These are phyloP conservation scores for Plasmopara muralis DNA, from an alignment of 352 stramenopile species.

Conservation along the genomic window DNA sequence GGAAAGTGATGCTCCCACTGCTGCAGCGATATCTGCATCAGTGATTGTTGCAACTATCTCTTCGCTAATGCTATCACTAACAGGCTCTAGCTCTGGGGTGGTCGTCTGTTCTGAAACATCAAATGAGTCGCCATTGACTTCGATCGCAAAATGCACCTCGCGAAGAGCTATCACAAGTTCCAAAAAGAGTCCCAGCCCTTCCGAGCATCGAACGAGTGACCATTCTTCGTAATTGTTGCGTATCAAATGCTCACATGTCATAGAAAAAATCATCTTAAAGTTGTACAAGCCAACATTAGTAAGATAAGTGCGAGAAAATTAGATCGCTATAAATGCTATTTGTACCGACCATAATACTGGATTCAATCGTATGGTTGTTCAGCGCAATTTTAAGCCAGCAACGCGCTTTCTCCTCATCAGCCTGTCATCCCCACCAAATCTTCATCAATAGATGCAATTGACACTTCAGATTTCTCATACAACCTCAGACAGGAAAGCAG, in stretches of 20 bases:
- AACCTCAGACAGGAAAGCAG: slow-evolving; percentile 62
- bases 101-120: slow-evolving; percentile 14
- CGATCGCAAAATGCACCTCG: slow-evolving; percentile 63
- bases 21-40: slow-evolving; percentile 29
- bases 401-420: slow-evolving; percentile 50
- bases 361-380: slow-evolving; percentile 75
- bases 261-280: slow-evolving; percentile 68
- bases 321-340: neutral
- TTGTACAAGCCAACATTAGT: slow-evolving; percentile 1
- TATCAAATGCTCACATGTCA: slow-evolving; percentile 66
- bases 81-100: slow-evolving; percentile 11
- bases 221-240: slow-evolving; percentile 75
- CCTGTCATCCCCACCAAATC: slow-evolving; percentile 20
- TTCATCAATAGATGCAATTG: slow-evolving; percentile 3
- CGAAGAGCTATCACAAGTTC: slow-evolving; percentile 71
- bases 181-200: slow-evolving; percentile 64
- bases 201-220: slow-evolving; percentile 65
- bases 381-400: slow-evolving; percentile 79
- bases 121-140: slow-evolving; percentile 57
- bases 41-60: slow-evolving; percentile 29
- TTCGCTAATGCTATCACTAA: slow-evolving; percentile 10
- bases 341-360: slow-evolving; percentile 54
- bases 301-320: slow-evolving; percentile 3
- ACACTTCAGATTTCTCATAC: neutral
- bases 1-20: slow-evolving; percentile 21